Percentiles rank a stretch among this genome's conserved stretches.
phyloP scores from a whole-genome alignment of 2,329 filamentous ascomycete species.

The Penicillium sp. region DNA sequence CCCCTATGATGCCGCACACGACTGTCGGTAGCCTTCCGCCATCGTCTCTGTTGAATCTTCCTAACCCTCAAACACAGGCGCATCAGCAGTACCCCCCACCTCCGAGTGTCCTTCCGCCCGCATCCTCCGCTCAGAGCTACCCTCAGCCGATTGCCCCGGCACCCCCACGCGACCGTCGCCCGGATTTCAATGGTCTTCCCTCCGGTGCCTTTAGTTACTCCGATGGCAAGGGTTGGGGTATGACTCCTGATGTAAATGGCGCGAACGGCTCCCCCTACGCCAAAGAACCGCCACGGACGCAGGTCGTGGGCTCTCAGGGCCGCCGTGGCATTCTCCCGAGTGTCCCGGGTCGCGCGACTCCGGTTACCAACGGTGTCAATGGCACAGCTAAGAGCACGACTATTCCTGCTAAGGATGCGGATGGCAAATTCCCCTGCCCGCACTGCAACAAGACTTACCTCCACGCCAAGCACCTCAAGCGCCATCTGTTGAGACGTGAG shows the following conservation, averaged over 20 bases:
- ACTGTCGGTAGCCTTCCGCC: constrained; percentile 45
- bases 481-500: constrained; percentile 94
- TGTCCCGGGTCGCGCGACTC: constrained; percentile 79
- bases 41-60: constrained; percentile 44
- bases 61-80: constrained; percentile 39
- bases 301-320: constrained; percentile 93
- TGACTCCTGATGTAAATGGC: constrained; percentile 42
- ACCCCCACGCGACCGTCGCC: constrained; percentile 52
- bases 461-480: constrained; percentile 95
- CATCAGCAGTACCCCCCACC: constrained; percentile 44
- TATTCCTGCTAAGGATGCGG: constrained; percentile 90
- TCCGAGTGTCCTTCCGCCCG: constrained; percentile 63
- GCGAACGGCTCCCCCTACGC: constrained; percentile 42
- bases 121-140: constrained; percentile 66
- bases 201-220: constrained; percentile 63
- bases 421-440: constrained; percentile 96
- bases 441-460: constrained; percentile 98
- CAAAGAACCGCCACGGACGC: constrained; percentile 58
- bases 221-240: constrained; percentile 54
- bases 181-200: constrained; percentile 67
- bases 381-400: constrained; percentile 72
- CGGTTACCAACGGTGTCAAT: constrained; percentile 62
- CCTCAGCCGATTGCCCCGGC: constrained; percentile 76
- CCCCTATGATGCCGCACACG: constrained; percentile 45
- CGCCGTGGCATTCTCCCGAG: constrained; percentile 88